Conservation (phyloP, 495 filamentous ascomycete genomes). For the Schizothecium vesticola region DNA sequence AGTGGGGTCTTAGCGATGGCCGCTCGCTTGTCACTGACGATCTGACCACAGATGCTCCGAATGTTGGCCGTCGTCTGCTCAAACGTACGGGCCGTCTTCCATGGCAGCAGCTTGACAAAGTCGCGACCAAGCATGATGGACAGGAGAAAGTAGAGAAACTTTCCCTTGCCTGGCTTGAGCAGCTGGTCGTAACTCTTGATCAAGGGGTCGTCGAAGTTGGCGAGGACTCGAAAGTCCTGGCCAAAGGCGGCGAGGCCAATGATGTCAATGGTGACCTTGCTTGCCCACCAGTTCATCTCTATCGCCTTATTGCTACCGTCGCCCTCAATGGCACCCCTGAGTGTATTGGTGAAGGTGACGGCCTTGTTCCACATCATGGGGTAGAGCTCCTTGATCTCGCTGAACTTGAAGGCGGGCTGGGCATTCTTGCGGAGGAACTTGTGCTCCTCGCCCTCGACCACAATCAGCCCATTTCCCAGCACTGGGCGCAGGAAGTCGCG, state of each 20-base stretch:
- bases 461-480: constrained; percentile 67
- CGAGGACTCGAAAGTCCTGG: constrained; percentile 64
- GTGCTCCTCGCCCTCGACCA: constrained; percentile 80
- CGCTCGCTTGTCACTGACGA: constrained; percentile 61
- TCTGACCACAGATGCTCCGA: constrained; percentile 52
- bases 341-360: constrained; percentile 19
- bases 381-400: constrained; percentile 82
- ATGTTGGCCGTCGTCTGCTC: constrained; percentile 51
- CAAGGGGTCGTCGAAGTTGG: constrained; percentile 57
- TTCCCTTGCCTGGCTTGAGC: constrained; percentile 39
- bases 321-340: constrained; percentile 35
- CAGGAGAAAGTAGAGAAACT: constrained; percentile 41
- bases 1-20: constrained; percentile 47
- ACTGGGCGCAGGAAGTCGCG: constrained; percentile 54
- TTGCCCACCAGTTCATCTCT: constrained; percentile 62
- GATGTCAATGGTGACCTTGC: constrained; percentile 74
- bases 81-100: constrained; percentile 58
- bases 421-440: constrained; percentile 73
- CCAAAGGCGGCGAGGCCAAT: constrained; percentile 80
- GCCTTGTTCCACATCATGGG: constrained; percentile 74
- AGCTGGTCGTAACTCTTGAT: constrained; percentile 57
- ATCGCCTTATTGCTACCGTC: constrained; percentile 40
- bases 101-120: constrained; percentile 50
- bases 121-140: constrained; percentile 40
- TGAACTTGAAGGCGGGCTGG: constrained; percentile 75